Conservation (phyloP, 2,329 filamentous ascomycete genomes). For the Ophiostoma angusticollis region DNA sequence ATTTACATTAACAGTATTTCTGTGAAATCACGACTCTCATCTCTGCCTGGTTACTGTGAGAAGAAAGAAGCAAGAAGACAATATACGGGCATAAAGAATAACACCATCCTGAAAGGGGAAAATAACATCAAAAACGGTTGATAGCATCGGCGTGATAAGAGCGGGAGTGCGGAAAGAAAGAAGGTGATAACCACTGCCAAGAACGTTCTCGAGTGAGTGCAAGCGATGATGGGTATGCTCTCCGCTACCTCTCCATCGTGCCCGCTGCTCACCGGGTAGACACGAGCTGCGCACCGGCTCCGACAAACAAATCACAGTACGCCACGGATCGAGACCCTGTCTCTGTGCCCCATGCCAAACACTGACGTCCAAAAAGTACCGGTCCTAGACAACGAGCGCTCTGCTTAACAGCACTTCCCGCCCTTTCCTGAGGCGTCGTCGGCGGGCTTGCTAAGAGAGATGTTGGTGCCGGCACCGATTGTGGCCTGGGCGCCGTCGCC, state of each 20-base stretch:
- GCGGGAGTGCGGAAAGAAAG: too few relatives aligned
- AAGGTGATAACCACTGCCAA: background rate
- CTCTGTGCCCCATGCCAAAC: constrained; percentile 8
- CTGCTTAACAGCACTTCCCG: constrained; percentile 66
- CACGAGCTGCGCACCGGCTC: constrained; percentile 5
- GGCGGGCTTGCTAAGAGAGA: constrained; percentile 76
- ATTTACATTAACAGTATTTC: background rate
- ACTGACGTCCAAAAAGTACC: background rate
- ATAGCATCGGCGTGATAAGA: too few relatives aligned
- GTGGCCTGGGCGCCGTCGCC: constrained; percentile 71
- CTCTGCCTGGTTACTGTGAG: background rate
- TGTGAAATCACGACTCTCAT: background rate
- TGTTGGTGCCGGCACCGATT: constrained; percentile 66
- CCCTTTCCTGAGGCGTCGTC: constrained; percentile 64
- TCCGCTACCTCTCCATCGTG: too few relatives aligned
- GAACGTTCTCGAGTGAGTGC: too few relatives aligned
- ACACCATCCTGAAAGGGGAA: constrained; percentile 8
- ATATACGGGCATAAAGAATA: constrained; percentile 5
- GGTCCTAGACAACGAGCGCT: background rate
- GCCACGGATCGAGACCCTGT: constrained; percentile 8
- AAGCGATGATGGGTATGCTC: too few relatives aligned
- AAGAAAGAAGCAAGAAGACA: constrained; percentile 2
- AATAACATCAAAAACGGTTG: constrained; percentile 5
- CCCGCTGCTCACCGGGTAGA: background rate
- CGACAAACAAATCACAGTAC: constrained; percentile 10